Evolutionary conservation across 352 stramenopile species (phyloP).

Genomic region (Elongisporangium anandrum): DNA sequence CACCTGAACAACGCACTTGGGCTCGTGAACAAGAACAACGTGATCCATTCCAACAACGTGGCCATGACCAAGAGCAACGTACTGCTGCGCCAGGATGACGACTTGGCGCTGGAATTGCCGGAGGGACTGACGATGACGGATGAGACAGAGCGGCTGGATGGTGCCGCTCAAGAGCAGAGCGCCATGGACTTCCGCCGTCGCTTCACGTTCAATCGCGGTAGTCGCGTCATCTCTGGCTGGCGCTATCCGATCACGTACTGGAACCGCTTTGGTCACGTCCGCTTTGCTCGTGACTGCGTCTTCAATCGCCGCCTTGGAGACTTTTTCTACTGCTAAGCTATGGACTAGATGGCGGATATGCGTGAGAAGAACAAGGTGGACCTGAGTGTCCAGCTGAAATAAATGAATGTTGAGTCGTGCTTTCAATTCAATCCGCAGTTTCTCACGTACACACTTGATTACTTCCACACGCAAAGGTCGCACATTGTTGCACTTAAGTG

Average conservation of each 20-base stretch:
- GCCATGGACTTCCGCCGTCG: slow-evolving; percentile 18
- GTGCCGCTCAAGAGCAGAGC: background rate
- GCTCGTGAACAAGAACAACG: slow-evolving; percentile 6
- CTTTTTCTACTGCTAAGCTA: slow-evolving; percentile 31
- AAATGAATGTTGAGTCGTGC: too few relatives aligned
- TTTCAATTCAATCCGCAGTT: too few relatives aligned
- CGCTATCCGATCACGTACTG: slow-evolving; percentile 36
- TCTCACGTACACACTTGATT: too few relatives aligned
- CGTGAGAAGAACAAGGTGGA: too few relatives aligned
- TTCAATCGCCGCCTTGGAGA: slow-evolving; percentile 21
- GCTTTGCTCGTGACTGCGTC: slow-evolving; percentile 21
- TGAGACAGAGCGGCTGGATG: background rate
- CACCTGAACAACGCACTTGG: slow-evolving; percentile 1
- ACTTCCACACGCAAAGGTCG: too few relatives aligned
- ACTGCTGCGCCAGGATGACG: slow-evolving; percentile 1
- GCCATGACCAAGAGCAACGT: slow-evolving; percentile 3
- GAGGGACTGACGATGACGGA: background rate
- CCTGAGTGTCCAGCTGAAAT: too few relatives aligned
- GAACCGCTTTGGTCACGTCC: slow-evolving; percentile 20
- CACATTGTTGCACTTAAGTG: too few relatives aligned
- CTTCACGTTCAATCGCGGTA: slow-evolving; percentile 16
- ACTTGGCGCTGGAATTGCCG: background rate
- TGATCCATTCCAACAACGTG: slow-evolving; percentile 6
- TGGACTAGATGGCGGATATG: too few relatives aligned
- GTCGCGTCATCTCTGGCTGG: slow-evolving; percentile 29